A percentile compares a stretch with the other conserved stretches of the same genome.
Conservation (phyloP, 495 filamentous ascomycete genomes). For the Hypoxylon crocopeplum region DNA sequence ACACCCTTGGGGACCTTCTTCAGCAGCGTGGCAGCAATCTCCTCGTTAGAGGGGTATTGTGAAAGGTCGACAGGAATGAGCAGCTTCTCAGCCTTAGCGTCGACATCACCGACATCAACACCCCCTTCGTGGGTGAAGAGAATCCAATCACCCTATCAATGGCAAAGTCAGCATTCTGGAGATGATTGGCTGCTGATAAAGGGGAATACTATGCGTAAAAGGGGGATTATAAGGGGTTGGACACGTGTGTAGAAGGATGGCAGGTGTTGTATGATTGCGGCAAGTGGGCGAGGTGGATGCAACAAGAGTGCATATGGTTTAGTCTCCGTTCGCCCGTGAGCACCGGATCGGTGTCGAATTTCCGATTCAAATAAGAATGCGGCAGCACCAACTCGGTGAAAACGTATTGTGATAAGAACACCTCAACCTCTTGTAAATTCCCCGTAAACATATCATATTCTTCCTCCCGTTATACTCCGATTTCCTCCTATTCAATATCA, state of each 20-base stretch:
- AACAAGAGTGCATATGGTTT: conserved; percentile 49
- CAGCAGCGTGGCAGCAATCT: conserved; percentile 82
- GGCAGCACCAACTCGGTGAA: conserved; percentile 23
- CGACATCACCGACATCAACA: conserved; percentile 99
- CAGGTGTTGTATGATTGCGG: conserved; percentile 25
- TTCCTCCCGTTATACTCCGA: background rate
- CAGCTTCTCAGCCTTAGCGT: conserved; percentile 98
- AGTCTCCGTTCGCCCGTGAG: conserved; percentile 64
- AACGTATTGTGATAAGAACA: conserved; percentile 30
- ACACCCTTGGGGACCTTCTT: conserved; percentile 93
- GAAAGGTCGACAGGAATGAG: conserved; percentile 94
- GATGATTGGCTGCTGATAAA: conserved; percentile 20
- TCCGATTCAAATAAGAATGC: conserved; percentile 30
- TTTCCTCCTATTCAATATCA: conserved; percentile 2
- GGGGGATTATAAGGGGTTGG: background rate
- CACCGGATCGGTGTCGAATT: conserved; percentile 35
- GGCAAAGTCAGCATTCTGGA: conserved; percentile 39
- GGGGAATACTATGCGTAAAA: background rate
- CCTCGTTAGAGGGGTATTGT: conserved; percentile 94
- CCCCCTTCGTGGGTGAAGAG: conserved; percentile 99
- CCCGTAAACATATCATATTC: background rate
- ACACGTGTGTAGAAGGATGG: conserved; percentile 23
- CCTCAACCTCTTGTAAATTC: conserved; percentile 12
- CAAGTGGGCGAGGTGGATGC: conserved; percentile 41
- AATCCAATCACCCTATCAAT: conserved; percentile 92